Evolutionary conservation across 73 alveolate genomes (phyloP), one percentile per base, ranked within the genome.

Genomic region (Symbiodinium pilosum): DNA sequence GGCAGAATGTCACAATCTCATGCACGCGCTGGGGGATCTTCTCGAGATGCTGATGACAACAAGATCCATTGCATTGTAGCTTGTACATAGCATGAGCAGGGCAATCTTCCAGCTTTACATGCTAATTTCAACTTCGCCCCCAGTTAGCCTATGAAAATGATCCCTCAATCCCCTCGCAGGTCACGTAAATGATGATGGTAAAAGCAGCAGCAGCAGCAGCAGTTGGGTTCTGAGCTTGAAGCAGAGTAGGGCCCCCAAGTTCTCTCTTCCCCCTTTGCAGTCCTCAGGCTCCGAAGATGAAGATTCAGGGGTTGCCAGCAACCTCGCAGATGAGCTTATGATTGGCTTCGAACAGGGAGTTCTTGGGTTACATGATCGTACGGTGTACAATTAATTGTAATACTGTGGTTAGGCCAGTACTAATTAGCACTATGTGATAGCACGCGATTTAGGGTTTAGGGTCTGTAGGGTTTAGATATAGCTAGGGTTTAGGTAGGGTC

Each of bases 311-410:
- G 0, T 43, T 20, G 94, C 34, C 2, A 83, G 54, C 18, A 59
- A 86, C 42, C 94, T 86, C 4, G 94, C 83, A 2, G 84, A 52
- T 4, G 84, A 86, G 42, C 34, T 86, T 11, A n/a, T 36, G n/a
- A 24, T 11, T 34, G 94, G 94, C 30, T 86, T 86, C 42, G 94
- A 86, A 12, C 59, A 86, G 39, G 94, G 94, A 0, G 94, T 20
- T 14, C 36, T 71, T 20, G 9, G 51, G 4, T 56, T 86, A 20
- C 16, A 69, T 69, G 16, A 7, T 16, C 64, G 16, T 16, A 47
- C 64, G 24, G 16, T 47, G 16, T 47, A 7, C 16, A 47, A 7
- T 11, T 47, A 47, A 11, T 11, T 47, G 64, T 47, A 47, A 11
- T 7, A 11, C 7, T 47, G 16, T 47, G 24, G 7, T 47, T 47